Conservation (phyloP, 2,329 filamentous ascomycete species). For the Venturia aucupariae region DNA sequence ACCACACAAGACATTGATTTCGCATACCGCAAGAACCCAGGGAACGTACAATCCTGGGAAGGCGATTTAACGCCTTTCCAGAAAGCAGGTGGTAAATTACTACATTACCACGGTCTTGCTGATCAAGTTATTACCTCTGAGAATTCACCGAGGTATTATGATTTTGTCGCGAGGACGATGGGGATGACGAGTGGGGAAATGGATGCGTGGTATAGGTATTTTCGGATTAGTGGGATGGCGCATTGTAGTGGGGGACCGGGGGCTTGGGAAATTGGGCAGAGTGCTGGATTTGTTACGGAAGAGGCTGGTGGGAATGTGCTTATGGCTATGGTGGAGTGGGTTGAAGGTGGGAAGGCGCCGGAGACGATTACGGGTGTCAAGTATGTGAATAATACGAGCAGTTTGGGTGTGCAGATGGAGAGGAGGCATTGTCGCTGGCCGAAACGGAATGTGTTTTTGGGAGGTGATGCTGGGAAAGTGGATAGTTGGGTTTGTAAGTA, state of each 20-base stretch:
- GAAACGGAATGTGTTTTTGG: slow-evolving; percentile 26
- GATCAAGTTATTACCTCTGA: background rate
- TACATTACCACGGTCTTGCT: slow-evolving; percentile 6
- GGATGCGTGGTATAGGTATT: slow-evolving; percentile 11
- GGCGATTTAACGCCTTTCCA: slow-evolving; percentile 6
- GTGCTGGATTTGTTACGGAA: background rate
- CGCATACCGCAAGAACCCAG: slow-evolving; percentile 4
- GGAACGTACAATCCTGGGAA: background rate
- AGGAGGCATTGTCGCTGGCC: slow-evolving; percentile 31
- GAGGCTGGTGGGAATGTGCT: slow-evolving; percentile 12
- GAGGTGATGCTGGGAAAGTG: slow-evolving; percentile 23
- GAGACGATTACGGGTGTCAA: slow-evolving; percentile 16
- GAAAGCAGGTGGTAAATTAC: background rate
- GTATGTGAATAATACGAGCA: slow-evolving; percentile 21
- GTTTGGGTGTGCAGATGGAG: slow-evolving; percentile 24
- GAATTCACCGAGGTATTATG: slow-evolving; percentile 8
- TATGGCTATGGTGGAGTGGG: slow-evolving; percentile 9
- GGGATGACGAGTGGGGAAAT: background rate
- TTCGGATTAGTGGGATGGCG: slow-evolving; percentile 9
- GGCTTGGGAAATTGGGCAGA: slow-evolving; percentile 9
- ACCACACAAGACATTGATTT: background rate
- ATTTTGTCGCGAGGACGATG: slow-evolving; percentile 2
- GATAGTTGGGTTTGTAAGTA: slow-evolving; percentile 8
- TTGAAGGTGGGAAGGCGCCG: slow-evolving; percentile 10
- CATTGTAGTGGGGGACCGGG: slow-evolving; percentile 8